Conservation (phyloP, 306 rosid species). For the Inga leiocalycina region DNA sequence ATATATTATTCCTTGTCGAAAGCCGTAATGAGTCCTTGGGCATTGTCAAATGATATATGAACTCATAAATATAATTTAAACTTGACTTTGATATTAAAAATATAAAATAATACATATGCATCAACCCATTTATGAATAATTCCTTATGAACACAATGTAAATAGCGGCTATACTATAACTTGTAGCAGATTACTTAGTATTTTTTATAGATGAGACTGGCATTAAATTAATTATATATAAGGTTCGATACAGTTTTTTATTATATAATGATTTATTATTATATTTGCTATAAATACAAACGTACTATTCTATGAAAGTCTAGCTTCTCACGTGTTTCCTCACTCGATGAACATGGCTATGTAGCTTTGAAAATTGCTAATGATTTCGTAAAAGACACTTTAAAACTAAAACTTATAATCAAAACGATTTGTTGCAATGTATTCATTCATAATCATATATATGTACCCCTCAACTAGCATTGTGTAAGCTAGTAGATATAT, state of each 20-base stretch:
- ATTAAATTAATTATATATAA: neutral
- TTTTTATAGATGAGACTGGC: neutral
- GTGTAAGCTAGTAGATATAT: too few species aligned
- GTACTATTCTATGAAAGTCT: neutral
- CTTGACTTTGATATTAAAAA: neutral
- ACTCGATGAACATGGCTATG: neutral
- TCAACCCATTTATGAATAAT: too few species aligned
- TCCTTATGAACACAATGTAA: neutral
- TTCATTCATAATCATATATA: neutral
- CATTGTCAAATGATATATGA: neutral
- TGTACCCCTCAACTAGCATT: neutral
- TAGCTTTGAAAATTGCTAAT: neutral
- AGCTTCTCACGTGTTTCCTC: neutral
- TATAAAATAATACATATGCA: neutral
- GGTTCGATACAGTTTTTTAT: neutral
- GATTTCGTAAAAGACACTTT: neutral
- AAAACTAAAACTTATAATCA: neutral
- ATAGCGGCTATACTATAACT: neutral
- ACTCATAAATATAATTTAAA: neutral
- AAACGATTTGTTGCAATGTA: neutral
- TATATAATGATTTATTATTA: neutral
- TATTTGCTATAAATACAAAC: neutral
- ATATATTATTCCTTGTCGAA: neutral
- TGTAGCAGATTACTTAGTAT: neutral
- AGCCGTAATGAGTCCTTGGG: neutral